Evolutionary conservation across 1,139 yeast genomes (phyloP).

Genomic region (Hansenula anomala): DNA sequence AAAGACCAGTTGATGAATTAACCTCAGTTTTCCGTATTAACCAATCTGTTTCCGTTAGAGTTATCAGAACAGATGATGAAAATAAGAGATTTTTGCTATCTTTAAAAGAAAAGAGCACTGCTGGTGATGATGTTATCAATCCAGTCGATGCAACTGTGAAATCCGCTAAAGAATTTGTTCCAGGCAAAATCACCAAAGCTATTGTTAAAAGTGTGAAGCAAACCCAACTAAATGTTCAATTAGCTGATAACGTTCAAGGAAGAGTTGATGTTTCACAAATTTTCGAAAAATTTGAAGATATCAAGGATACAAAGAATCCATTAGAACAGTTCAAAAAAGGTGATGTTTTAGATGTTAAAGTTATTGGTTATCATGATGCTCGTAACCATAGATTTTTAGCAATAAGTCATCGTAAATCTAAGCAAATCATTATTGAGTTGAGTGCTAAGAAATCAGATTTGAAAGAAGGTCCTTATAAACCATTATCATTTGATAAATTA

Average conservation of each 20-base stretch:
- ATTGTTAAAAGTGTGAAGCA: conserved; percentile 58
- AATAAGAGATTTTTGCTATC: conserved; percentile 67
- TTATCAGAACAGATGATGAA: conserved; percentile 61
- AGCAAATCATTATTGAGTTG: conserved; percentile 60
- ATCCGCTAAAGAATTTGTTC: conserved; percentile 43
- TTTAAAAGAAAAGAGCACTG: conserved; percentile 32
- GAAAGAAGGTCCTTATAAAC: conserved; percentile 28
- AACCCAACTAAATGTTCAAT: conserved; percentile 68
- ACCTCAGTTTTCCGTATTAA: conserved; percentile 48
- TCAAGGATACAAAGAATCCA: conserved; percentile 56
- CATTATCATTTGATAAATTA: conserved; percentile 38
- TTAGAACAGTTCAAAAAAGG: conserved; percentile 56
- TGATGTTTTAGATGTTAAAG: conserved; percentile 53
- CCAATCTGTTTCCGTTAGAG: conserved; percentile 67
- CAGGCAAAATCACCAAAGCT: conserved; percentile 63
- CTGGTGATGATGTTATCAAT: conserved; percentile 30
- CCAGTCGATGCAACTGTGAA: conserved; percentile 57
- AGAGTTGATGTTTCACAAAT: conserved; percentile 75
- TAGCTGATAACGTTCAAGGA: conserved; percentile 79
- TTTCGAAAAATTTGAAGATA: conserved; percentile 50
- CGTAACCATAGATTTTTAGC: conserved; percentile 68
- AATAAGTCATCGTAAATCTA: conserved; percentile 54
- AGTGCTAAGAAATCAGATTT: conserved; percentile 45
- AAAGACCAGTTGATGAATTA: conserved; percentile 51
- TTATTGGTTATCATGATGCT: conserved; percentile 76